Base-by-base conservation (phyloP, 306 rosid species). In the Cercis canadensis region DNA sequence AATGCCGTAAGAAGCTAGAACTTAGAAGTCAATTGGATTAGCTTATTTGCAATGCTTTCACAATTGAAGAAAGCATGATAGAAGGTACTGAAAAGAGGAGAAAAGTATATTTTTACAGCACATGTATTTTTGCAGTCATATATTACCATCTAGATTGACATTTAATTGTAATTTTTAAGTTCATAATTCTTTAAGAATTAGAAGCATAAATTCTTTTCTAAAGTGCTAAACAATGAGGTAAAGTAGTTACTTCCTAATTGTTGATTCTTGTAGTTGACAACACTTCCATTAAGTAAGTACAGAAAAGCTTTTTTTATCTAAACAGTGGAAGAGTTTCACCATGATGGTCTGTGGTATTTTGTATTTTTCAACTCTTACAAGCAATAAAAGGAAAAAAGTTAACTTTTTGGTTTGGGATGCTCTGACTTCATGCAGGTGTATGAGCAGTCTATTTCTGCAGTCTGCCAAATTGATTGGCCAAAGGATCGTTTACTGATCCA, bases 361-460 rank as follows among this genome's bases (percentile, higher is more conserved):
- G 34, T 5, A 43, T 43, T 45, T 74, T 18, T 31, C 16, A 32
- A 34, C 14, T 45, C 43, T 55, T 47, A 3, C 36, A 57, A 33
- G 53, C 37, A 73, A 64, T 75, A 18, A 59, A 46, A 69, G 49
- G 31, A 41, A 79, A 52, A 45, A 39, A 0, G 4, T 15, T 64
- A 12, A 50, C 49, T 60, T 31, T 51, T 31, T 17, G 40, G 58
- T 61, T 36, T 77, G 16, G 74, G 62, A 46, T 70, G 40, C 18
- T 31, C 67, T 24, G 75, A 24, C 40, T 69, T 79, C 46, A 51
- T 77, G 85, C 89, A 93, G 98, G 98, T 93, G 43, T 93, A 90
- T 57, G 97, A 90, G 75, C 98, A 90, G 67, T 93, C 98, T 62
- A 93, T 93, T 69, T 88, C 97, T 40, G 98, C 98, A 15, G 96